Evolutionary conservation across 2,329 filamentous ascomycete genomes (phyloP), one percentile per base, ranked within the genome.

Genomic region (Neopestalotiopsis sp.): DNA sequence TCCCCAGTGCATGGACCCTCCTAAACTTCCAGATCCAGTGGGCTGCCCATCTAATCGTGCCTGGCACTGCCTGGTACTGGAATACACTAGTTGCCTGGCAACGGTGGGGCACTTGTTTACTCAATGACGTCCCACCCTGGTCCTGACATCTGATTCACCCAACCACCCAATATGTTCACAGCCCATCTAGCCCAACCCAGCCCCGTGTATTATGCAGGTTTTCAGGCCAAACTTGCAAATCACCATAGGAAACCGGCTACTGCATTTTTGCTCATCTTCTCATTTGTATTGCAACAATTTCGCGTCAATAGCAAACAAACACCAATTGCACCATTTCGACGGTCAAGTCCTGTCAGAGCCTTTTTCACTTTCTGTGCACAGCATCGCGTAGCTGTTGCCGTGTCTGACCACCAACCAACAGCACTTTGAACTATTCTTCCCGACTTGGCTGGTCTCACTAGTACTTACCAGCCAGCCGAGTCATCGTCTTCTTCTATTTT

Each of bases 71-170:
- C 24, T 28, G 24, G 24, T n/a, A n/a, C n/a, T n/a, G n/a, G n/a
- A n/a, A n/a, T n/a, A n/a, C n/a, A n/a, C n/a, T n/a, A 66, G 65
- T 67, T 67, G 65, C 65, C 58, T 56, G 66, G 66, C 66, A 63
- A 67, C 65, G 56, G 14, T 42, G 24, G 52, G n/a, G 17, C 20
- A 14, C 17, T 34, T 67, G 66, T 67, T 67, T 67, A 63, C 58
- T 52, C 24, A 17, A 67, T 67, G 66, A 67, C 66, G 66, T 63
- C 45, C n/a, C 17, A 56, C 58, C 40, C 65, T 20, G 45, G 7
- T 1, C 4, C 45, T 20, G 45, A 52, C n/a, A 52, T 20, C 45
- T 52, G 45, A 52, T 52, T 52, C 45, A 52, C 45, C 45, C 45
- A 52, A 52, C 45, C 45, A 1, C 45, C n/a, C 6, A n/a, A 52